A percentile compares a stretch with the other conserved stretches of the same genome.
phyloP scores from a whole-genome alignment of 768 basidiomycete species.

The Boletus reticulatus region DNA sequence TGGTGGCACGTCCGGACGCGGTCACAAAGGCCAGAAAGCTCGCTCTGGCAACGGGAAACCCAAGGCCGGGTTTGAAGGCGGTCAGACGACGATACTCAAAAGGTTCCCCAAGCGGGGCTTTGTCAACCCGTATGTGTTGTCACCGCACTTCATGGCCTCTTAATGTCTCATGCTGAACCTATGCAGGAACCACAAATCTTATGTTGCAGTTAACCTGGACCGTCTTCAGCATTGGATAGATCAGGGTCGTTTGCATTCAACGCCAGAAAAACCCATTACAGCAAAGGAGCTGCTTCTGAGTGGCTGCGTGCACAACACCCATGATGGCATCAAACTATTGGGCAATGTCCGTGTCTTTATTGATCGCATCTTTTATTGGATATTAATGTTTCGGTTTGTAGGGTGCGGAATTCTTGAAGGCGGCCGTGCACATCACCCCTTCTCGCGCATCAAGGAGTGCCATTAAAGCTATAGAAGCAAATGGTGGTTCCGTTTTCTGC shows the following conservation, averaged over 20 bases:
- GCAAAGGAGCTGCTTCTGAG: constrained; percentile 81
- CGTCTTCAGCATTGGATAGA: constrained; percentile 91
- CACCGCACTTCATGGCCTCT: not conserved
- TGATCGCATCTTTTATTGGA: not conserved
- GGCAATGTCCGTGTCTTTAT: constrained; percentile 58
- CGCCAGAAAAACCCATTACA: constrained; percentile 82
- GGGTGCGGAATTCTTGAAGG: constrained; percentile 66
- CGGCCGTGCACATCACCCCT: constrained; percentile 75
- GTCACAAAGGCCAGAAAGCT: constrained; percentile 95
- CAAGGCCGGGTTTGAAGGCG: constrained; percentile 88
- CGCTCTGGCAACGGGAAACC: constrained; percentile 85
- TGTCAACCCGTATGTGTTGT: constrained; percentile 73
- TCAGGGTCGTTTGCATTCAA: constrained; percentile 74
- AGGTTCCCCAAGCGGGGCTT: constrained; percentile 94
- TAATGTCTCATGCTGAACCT: not conserved
- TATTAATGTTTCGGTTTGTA: constrained; percentile 23
- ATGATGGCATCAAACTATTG: constrained; percentile 90
- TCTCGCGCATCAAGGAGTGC: constrained; percentile 87
- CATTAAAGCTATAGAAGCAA: constrained; percentile 76
- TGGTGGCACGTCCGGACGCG: constrained; percentile 90
- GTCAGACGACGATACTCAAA: constrained; percentile 91
- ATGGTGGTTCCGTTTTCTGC: constrained; percentile 83
- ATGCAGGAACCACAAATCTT: constrained; percentile 67
- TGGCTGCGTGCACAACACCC: constrained; percentile 83
- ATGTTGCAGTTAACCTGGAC: constrained; percentile 83